Base-by-base conservation (phyloP, 139 green algal genomes). In the Nannochloris sp. region DNA sequence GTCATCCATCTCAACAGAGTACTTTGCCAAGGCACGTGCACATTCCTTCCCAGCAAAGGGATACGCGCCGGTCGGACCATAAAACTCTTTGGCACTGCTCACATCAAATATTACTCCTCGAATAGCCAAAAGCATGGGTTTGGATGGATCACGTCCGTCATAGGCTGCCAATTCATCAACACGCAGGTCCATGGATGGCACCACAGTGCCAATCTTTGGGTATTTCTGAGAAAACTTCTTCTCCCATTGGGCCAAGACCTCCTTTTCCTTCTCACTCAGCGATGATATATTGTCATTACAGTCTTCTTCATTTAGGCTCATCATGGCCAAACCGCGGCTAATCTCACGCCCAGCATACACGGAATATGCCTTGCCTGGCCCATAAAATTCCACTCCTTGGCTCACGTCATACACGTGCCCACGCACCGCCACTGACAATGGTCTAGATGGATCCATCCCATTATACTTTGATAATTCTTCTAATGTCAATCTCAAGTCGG, bases 61-160 rank as follows among this genome's bases (percentile, higher is more conserved):
- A 69, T 94, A 94, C n/a, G 86, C 72, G 11, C 86, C 86, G 31
- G 87, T 75, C 18, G 85, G 87, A 1, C 87, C 87, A 62, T 95
- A 95, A 57, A 88, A 95, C 7, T 80, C 54, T 43, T 53, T 34
- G 63, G 68, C 85, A 49, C 64, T 74, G 0, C 72, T 81, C 15
- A 95, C 82, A 58, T 95, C 83, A 69, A 83, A 92, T 16, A 95
- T 65, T 2, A 57, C 62, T 10, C 87, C 88, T n/a, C 62, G 57
- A 23, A 94, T 83, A 12, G 88, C 64, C 19, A 95, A 68, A 36
- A 75, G 66, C 54, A 95, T 84, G 2, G 85, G 87, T 50, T 78
- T 73, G 10, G 11, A 37, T 3, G 71, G 40, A 34, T 88, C 61
- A 3, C 18, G 64, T 51, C 88, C 88, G 57, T 87, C 72, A 57